Percentiles rank a stretch among this genome's conserved stretches.
Conservation (phyloP, 257 asterid genomes). For the Eustoma russellianum region DNA sequence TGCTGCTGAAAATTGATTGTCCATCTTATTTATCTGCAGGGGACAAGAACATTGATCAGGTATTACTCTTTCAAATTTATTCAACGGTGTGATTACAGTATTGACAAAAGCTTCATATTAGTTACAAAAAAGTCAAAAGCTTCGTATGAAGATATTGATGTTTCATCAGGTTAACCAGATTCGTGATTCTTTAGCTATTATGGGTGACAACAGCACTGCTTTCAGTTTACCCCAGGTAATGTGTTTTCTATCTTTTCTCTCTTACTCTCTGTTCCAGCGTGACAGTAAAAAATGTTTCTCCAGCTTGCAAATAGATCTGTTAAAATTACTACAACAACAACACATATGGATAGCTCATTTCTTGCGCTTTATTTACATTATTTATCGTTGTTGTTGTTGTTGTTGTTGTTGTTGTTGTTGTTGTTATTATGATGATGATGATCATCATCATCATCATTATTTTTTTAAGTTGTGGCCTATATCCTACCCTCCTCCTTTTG, state of each 20-base stretch:
- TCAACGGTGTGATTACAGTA: constrained; percentile 4
- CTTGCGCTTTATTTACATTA: too few relatives aligned
- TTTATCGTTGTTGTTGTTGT: too few relatives aligned
- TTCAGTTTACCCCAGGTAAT: constrained; percentile 93
- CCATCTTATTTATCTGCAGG: constrained; percentile 43
- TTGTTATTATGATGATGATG: too few relatives aligned
- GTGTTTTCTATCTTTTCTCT: neutral
- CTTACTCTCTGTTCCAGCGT: neutral
- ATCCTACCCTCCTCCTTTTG: too few relatives aligned
- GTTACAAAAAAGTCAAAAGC: neutral
- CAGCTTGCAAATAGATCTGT: too few relatives aligned
- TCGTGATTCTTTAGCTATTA: constrained; percentile 87
- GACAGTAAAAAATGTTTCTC: too few relatives aligned
- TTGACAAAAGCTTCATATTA: constrained; percentile 7
- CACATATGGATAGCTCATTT: too few relatives aligned
- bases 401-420: too few relatives aligned
- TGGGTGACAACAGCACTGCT: constrained; percentile 97
- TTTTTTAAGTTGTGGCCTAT: too few relatives aligned
- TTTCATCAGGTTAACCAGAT: constrained; percentile 79
- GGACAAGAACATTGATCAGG: constrained; percentile 82
- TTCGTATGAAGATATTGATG: neutral
- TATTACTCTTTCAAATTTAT: constrained; percentile 15
- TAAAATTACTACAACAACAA: too few relatives aligned
- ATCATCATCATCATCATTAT: too few relatives aligned
- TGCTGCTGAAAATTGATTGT: constrained; percentile 10